Conservation (phyloP, 768 basidiomycete genomes). For the Hemileccinum impolitum region DNA sequence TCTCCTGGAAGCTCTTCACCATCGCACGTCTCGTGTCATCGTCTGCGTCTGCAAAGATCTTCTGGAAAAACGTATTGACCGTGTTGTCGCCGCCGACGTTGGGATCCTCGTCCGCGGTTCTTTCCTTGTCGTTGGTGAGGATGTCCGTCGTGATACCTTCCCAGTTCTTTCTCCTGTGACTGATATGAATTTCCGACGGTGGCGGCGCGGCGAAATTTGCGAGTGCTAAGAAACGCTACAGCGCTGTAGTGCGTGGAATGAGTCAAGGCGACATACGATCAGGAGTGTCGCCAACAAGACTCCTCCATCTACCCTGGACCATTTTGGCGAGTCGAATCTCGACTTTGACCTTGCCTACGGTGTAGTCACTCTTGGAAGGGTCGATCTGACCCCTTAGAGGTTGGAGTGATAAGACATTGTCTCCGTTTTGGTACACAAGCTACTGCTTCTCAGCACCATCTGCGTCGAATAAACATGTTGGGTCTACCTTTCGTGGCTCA, state of each 20-base stretch:
- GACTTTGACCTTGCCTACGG: slow-evolving; percentile 83
- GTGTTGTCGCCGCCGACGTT: slow-evolving; percentile 88
- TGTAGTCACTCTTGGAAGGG: slow-evolving; percentile 54
- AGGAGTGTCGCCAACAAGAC: slow-evolving; percentile 68
- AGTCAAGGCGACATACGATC: slow-evolving; percentile 52
- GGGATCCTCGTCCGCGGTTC: slow-evolving; percentile 69
- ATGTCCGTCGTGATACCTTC: slow-evolving; percentile 74
- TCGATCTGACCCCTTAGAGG: slow-evolving; percentile 84
- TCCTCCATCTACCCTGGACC: slow-evolving; percentile 67
- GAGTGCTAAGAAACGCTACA: slow-evolving; percentile 12
- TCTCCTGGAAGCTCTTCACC: slow-evolving; percentile 97
- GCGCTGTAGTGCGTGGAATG: background rate
- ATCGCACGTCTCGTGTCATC: slow-evolving; percentile 91
- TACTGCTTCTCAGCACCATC: slow-evolving; percentile 7
- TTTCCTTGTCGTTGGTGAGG: slow-evolving; percentile 66
- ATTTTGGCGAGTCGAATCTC: slow-evolving; percentile 78
- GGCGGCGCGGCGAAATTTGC: slow-evolving; percentile 30
- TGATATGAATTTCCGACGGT: slow-evolving; percentile 31
- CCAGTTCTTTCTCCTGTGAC: slow-evolving; percentile 76
- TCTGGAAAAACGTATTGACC: slow-evolving; percentile 87
- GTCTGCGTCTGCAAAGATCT: slow-evolving; percentile 87
- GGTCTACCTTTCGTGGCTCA: slow-evolving; percentile 56
- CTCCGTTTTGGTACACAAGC: slow-evolving; percentile 56
- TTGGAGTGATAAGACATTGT: slow-evolving; percentile 65
- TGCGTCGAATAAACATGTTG: background rate